Conservation (phyloP, 345 rosid genomes). For the Lumnitzera racemosa region DNA sequence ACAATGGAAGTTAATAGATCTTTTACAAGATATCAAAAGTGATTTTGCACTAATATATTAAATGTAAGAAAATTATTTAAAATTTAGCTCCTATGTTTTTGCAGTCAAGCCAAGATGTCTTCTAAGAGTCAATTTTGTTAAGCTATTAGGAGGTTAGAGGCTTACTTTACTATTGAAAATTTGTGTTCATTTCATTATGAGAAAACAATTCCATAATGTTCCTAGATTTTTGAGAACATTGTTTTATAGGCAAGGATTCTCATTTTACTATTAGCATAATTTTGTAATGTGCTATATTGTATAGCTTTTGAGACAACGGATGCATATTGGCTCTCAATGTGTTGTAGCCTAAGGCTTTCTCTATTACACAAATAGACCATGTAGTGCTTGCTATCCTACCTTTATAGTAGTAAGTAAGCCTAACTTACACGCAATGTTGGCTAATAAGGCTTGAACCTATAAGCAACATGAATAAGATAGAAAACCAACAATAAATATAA, state of each 20-base stretch:
- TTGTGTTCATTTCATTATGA: neutral
- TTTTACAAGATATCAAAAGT: neutral
- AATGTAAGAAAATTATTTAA: neutral
- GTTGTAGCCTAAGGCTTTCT: too few relatives aligned
- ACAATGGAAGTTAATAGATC: neutral
- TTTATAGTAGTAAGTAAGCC: too few relatives aligned
- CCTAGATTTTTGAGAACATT: neutral
- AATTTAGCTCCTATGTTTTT: constrained; percentile 6
- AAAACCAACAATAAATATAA: too few relatives aligned
- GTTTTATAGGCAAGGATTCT: neutral
- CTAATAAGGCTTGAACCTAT: too few relatives aligned
- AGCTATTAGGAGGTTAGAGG: constrained; percentile 76
- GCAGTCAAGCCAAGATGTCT: constrained; percentile 77
- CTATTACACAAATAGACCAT: too few relatives aligned
- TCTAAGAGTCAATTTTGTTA: constrained; percentile 69
- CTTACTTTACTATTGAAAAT: neutral
- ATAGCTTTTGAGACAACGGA: constrained; percentile 96
- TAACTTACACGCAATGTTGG: too few relatives aligned
- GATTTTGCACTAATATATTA: neutral
- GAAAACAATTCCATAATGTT: neutral
- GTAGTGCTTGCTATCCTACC: too few relatives aligned
- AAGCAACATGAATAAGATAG: too few relatives aligned
- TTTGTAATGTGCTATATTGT: constrained; percentile 84
- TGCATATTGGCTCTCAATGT: constrained; percentile 99
- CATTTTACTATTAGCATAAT: constrained; percentile 10